phyloP scores from a whole-genome alignment of 345 rosid species.

The Populus deltoides region DNA sequence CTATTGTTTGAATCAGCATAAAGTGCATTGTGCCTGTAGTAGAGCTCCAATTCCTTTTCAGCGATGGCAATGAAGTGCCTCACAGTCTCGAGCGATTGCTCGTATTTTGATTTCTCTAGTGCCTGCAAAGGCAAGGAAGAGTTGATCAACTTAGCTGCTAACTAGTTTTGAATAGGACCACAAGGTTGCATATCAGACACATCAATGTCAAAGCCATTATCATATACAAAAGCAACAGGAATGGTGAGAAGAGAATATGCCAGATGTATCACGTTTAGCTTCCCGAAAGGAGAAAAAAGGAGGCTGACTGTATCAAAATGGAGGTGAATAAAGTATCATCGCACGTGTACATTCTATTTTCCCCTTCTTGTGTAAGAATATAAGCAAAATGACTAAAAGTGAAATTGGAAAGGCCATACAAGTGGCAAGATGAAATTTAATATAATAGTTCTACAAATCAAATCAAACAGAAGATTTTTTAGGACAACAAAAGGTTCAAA shows the following conservation, averaged over 20 bases:
- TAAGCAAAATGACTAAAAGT: background rate
- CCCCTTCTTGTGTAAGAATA: background rate
- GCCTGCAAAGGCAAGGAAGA: conserved; percentile 47
- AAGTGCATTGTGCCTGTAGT: conserved; percentile 68
- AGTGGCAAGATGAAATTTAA: background rate
- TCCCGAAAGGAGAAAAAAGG: background rate
- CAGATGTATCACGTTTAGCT: background rate
- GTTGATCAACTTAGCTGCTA: background rate
- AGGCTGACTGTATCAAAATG: background rate
- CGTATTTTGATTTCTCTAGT: conserved; percentile 75
- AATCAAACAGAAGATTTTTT: background rate
- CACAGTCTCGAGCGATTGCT: conserved; percentile 85
- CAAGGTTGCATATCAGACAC: background rate
- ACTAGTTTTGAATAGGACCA: background rate
- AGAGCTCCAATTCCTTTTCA: conserved; percentile 80
- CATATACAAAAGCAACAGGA: background rate
- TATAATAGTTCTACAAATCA: background rate
- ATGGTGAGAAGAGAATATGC: background rate
- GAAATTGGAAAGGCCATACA: background rate
- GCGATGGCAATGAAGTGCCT: conserved; percentile 67
- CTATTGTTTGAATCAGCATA: conserved; percentile 62
- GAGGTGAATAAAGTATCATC: background rate
- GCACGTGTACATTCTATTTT: background rate
- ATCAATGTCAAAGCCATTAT: background rate
- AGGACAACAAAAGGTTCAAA: background rate